These are phyloP conservation scores for Meripilus lineatus DNA, from an alignment of 1,284 basidiomycete species.

Conservation along the genomic window DNA sequence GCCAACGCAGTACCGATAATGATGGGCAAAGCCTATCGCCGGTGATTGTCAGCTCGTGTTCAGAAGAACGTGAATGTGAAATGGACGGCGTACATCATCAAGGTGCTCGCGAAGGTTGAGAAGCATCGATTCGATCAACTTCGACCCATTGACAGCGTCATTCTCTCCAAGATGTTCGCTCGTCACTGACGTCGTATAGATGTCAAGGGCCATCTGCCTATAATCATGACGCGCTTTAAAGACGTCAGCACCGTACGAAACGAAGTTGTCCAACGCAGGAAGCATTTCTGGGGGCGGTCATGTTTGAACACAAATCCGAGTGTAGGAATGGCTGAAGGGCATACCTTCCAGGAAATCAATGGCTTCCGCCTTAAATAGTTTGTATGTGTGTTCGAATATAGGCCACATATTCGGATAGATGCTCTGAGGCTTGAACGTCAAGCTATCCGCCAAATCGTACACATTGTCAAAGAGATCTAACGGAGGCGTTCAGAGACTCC, in stretches of 20 bases:
- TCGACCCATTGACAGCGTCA: constrained; percentile 82
- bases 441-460: constrained; percentile 81
- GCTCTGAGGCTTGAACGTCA: constrained; percentile 78
- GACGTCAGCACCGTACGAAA: constrained; percentile 78
- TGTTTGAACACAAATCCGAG: background rate
- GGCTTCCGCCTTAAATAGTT: constrained; percentile 80
- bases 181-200: constrained; percentile 75
- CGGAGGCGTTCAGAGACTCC: constrained; percentile 5
- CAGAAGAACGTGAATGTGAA: constrained; percentile 2
- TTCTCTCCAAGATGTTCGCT: constrained; percentile 75
- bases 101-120: constrained; percentile 74
- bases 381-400: constrained; percentile 80
- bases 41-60: too few relatives aligned
- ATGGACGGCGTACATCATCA: constrained; percentile 56
- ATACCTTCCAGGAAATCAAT: constrained; percentile 82
- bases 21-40: constrained; percentile 41
- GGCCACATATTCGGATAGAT: constrained; percentile 86
- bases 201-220: constrained; percentile 78
- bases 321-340: constrained; percentile 12
- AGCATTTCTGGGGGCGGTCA: constrained; percentile 88
- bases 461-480: constrained; percentile 85
- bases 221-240: constrained; percentile 75
- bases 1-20: constrained; percentile 62
- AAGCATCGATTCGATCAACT: constrained; percentile 79
- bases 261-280: constrained; percentile 85